Evolutionary conservation across 164 flowering plant species (phyloP).

Genomic region (Aristolochia californica): DNA sequence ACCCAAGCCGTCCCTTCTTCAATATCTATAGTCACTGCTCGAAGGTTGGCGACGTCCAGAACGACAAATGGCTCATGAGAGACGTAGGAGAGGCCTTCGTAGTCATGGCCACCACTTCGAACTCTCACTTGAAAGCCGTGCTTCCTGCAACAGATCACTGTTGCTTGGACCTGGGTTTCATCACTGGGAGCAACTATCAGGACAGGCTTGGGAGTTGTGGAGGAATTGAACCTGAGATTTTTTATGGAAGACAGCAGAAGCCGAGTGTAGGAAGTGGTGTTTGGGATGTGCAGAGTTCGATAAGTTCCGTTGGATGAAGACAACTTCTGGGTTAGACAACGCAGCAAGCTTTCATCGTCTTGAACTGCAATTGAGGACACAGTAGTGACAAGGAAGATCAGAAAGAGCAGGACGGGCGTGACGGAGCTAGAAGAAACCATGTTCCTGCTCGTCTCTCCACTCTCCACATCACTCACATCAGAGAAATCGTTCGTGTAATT

Average conservation of each 20-base stretch:
- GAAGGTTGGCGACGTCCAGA: slow-evolving; percentile 15
- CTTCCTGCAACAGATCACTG: slow-evolving; percentile 14
- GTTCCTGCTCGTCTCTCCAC: background rate
- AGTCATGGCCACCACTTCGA: slow-evolving; percentile 28
- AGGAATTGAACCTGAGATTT: slow-evolving; percentile 9
- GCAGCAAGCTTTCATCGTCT: too few species aligned
- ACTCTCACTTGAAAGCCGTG: slow-evolving; percentile 10
- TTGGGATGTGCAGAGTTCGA: background rate
- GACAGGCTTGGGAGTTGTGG: slow-evolving; percentile 10
- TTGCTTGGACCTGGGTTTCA: slow-evolving; percentile 16
- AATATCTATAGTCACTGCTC: slow-evolving; percentile 9
- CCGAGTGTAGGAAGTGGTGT: slow-evolving; percentile 1
- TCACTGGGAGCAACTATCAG: slow-evolving; percentile 13
- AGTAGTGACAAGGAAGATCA: too few species aligned
- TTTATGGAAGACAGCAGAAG: slow-evolving; percentile 7
- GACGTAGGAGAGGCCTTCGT: too few species aligned
- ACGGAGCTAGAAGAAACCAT: background rate
- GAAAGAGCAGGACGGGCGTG: background rate
- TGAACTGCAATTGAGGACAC: background rate
- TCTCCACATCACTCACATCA: too few species aligned
- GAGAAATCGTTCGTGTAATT: too few species aligned
- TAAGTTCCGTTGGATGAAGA: slow-evolving; percentile 1
- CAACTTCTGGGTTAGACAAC: background rate
- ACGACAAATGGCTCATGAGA: slow-evolving; percentile 12
- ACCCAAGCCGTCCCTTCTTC: slow-evolving; percentile 5